Percentiles rank a stretch among this genome's conserved stretches.
These are phyloP conservation scores for Phytophthora sojae DNA, from an alignment of 352 stramenopile species.

Conservation along the genomic window DNA sequence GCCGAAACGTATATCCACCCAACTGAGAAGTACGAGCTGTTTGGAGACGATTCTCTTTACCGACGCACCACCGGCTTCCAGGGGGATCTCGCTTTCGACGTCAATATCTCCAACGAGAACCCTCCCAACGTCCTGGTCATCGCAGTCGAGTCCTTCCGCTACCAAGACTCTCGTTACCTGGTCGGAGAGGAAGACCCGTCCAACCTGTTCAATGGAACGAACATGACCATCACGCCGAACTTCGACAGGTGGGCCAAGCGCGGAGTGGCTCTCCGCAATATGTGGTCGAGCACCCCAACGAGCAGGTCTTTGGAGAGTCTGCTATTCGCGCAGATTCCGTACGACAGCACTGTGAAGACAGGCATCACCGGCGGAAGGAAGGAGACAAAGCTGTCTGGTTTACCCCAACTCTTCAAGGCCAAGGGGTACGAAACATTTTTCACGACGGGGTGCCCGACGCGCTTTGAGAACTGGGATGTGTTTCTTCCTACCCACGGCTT, in stretches of 20 bases:
- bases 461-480: conserved; percentile 54
- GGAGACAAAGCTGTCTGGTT: conserved; percentile 38
- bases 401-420: conserved; percentile 60
- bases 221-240: conserved; percentile 48
- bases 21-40: conserved; percentile 20
- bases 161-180: conserved; percentile 58
- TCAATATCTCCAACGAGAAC: conserved; percentile 37
- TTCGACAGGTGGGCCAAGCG: conserved; percentile 61
- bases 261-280: conserved; percentile 54
- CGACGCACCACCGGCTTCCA: conserved; percentile 44
- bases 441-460: conserved; percentile 45
- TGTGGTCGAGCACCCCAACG: conserved; percentile 64
- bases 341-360: conserved; percentile 42
- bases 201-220: conserved; percentile 45
- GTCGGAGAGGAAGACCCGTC: conserved; percentile 45
- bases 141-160: conserved; percentile 61
- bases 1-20: conserved; percentile 20
- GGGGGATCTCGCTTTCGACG: conserved; percentile 50
- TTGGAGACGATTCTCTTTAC: conserved; percentile 22
- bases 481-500: conserved; percentile 61
- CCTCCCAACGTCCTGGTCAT: conserved; percentile 60
- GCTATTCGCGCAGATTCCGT: conserved; percentile 57
- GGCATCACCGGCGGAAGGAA: conserved; percentile 40
- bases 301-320: conserved; percentile 65
- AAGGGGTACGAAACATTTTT: conserved; percentile 58